These are phyloP conservation scores for Phytophthora boehmeriae DNA, from an alignment of 352 stramenopile species.

Conservation along the genomic window DNA sequence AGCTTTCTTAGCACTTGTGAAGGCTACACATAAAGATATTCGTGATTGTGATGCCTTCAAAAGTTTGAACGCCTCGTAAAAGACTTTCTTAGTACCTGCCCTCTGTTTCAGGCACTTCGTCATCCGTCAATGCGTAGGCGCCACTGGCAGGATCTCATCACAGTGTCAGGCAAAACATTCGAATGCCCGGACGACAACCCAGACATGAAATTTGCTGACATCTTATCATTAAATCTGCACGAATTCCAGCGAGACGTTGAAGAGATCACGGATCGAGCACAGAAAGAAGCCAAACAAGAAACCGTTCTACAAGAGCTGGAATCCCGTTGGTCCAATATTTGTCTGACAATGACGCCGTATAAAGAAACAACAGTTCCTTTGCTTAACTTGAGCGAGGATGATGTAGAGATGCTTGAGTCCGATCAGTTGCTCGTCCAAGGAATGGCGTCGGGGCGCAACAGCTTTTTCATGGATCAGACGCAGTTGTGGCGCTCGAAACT, in stretches of 20 bases:
- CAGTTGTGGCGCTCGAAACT: conserved; percentile 61
- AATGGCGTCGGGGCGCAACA: conserved; percentile 87
- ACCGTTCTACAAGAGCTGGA: conserved; percentile 81
- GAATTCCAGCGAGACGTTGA: conserved; percentile 84
- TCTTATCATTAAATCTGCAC: conserved; percentile 86
- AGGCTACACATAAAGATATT: conserved; percentile 88
- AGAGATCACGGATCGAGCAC: conserved; percentile 90
- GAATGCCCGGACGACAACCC: conserved; percentile 75
- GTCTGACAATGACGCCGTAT: conserved; percentile 87
- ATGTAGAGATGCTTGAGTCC: conserved; percentile 94
- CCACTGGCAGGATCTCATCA: conserved; percentile 76
- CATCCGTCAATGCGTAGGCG: conserved; percentile 77
- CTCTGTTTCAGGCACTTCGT: conserved; percentile 77
- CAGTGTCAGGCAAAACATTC: conserved; percentile 59
- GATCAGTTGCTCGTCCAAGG: conserved; percentile 95
- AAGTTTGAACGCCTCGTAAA: conserved; percentile 80
- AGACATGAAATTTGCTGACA: conserved; percentile 73
- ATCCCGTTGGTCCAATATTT: conserved; percentile 68
- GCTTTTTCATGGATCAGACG: conserved; percentile 71
- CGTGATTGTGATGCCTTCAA: conserved; percentile 92
- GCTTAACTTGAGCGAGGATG: conserved; percentile 91
- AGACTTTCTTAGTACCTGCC: conserved; percentile 80
- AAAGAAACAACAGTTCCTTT: conserved; percentile 87
- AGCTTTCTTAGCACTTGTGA: conserved; percentile 83
- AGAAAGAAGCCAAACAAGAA: conserved; percentile 93